Evolutionary conservation across 192 early-diverging fungal species (phyloP), one percentile per base, ranked within the genome.

Genomic region (Backusella parvicylindrica): DNA sequence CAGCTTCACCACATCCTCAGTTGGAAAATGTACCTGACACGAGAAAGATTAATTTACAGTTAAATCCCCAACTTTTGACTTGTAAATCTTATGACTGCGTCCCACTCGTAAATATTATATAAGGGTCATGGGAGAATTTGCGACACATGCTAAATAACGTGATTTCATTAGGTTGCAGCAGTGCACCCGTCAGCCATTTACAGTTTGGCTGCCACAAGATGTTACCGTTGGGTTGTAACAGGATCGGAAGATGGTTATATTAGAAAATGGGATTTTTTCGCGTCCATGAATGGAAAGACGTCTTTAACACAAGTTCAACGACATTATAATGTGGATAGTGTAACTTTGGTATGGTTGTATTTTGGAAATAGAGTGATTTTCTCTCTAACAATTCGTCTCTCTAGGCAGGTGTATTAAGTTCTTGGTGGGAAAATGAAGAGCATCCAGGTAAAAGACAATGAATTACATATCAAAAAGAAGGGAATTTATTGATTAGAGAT

Each of bases 221-320:
- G 92, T 74, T 91, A 90, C 85, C 88, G 91, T 32, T 95, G 93
- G 93, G 77, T 94, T n/a, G 89, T 93, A 30, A 95, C 91, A 28
- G 94, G 93, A 28, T 91, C 90, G 12, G 95, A 96, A 63, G 98
- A 99, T 84, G 98, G 97, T 69, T 97, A 93, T 81, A 91, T 99
- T 63, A 86, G 95, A 32, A 97, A 95, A 77, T 99, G 91, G 84
- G 97, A 99, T 75, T 96, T 98, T 75, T 89, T 91, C 71, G 89
- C 90, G 16, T 91, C 98, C 0, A 86, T 96, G 74, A 92, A 91
- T 76, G 97, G 96, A 7, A 92, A 92, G 65, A 86, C 88, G 23
- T 71, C 85, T 53, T 82, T 99, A 60, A 98, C 98, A 1, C 92
- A 91, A 72, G 90, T 84, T 8, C 98, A 99, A 72, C 81, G 91